Percentiles rank a stretch among this genome's conserved stretches.
Evolutionary conservation across 73 alveolate genomes (phyloP).

Genomic region (Paramecium octaurelia): DNA sequence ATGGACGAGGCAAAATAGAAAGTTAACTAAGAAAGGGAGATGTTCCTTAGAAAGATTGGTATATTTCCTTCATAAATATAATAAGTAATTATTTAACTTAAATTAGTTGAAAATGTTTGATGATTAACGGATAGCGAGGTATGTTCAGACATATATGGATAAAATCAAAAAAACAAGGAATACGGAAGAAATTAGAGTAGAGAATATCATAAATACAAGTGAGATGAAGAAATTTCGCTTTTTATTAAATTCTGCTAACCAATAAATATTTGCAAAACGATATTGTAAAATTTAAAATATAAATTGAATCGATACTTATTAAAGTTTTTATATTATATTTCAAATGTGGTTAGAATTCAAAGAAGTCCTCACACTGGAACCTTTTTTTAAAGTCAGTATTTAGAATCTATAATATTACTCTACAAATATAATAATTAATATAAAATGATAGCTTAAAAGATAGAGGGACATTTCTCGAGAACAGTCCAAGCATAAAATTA

Average conservation of each 20-base stretch:
- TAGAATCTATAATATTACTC: not conserved
- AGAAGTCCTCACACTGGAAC: not conserved
- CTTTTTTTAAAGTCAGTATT: not conserved
- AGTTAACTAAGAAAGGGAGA: not conserved
- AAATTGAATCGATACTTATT: not conserved
- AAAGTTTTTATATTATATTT: not conserved
- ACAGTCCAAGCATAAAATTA: not conserved
- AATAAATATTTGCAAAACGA: not conserved
- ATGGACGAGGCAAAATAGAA: conserved; percentile 11
- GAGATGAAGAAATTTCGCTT: not conserved
- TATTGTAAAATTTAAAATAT: not conserved
- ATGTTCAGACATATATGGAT: not conserved
- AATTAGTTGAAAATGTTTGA: not conserved
- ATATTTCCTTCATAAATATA: not conserved
- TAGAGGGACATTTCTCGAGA: not conserved
- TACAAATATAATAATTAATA: not conserved
- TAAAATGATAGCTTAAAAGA: not conserved
- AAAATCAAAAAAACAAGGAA: not conserved
- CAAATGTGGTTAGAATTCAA: not conserved
- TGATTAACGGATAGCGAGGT: not conserved
- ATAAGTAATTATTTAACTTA: not conserved
- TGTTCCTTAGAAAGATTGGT: not conserved
- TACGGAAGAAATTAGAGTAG: not conserved
- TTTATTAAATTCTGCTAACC: not conserved
- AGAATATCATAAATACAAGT: not conserved